Evolutionary conservation across 331 rosid genomes (phyloP).

Genomic region (Ulmus americana): DNA sequence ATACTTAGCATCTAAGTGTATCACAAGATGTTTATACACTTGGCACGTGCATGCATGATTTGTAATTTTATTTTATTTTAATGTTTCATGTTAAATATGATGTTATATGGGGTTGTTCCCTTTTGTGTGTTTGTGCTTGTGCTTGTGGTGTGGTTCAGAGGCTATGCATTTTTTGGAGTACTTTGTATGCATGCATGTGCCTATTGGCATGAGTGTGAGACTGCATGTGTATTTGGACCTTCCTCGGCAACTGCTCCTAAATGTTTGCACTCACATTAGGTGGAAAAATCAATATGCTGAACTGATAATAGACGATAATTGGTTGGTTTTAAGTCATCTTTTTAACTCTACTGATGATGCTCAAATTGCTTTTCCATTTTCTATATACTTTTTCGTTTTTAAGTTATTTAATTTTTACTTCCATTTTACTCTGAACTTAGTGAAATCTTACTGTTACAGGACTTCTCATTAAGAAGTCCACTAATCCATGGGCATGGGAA

Average conservation of each 20-base stretch:
- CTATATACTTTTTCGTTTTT: neutral
- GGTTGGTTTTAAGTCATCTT: neutral
- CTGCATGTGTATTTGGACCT: neutral
- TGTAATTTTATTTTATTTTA: neutral
- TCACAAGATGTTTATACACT: neutral
- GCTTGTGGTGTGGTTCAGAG: neutral
- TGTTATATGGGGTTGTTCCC: neutral
- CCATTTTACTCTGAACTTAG: neutral
- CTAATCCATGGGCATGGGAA: slow-evolving; percentile 94
- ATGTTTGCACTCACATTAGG: neutral
- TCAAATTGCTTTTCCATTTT: slow-evolving; percentile 1
- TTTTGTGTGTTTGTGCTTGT: neutral
- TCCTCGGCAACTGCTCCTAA: neutral
- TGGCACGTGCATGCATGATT: neutral
- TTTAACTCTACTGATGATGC: neutral
- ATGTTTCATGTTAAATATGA: neutral
- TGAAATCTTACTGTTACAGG: slow-evolving; percentile 40
- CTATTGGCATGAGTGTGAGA: neutral
- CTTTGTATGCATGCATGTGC: neutral
- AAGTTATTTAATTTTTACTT: neutral
- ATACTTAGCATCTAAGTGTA: neutral
- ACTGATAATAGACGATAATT: neutral
- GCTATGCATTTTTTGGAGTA: neutral
- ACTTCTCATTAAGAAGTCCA: slow-evolving; percentile 69
- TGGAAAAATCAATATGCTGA: neutral